Conservation (phyloP, 192 early-diverging fungal species). For the Coemansia sp. region DNA sequence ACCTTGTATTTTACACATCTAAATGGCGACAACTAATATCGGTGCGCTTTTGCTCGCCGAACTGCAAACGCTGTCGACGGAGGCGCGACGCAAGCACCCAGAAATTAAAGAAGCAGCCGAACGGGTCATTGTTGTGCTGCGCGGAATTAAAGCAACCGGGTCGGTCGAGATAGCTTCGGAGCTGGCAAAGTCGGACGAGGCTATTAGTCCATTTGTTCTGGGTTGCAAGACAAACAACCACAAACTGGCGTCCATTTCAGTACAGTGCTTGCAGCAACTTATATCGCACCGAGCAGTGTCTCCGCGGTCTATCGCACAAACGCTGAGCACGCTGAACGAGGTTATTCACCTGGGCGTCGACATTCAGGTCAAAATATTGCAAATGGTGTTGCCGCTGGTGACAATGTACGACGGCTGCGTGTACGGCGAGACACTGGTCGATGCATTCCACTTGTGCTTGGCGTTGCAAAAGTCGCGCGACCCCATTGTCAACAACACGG, state of each 20-base stretch:
- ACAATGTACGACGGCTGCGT: slow-evolving; percentile 74
- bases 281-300: slow-evolving; percentile 40
- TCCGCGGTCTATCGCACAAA: slow-evolving; percentile 57
- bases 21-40: slow-evolving; percentile 45
- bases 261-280: slow-evolving; percentile 75
- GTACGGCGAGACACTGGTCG: slow-evolving; percentile 78
- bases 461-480: slow-evolving; percentile 81
- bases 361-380: slow-evolving; percentile 90
- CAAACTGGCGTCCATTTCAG: slow-evolving; percentile 76
- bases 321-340: slow-evolving; percentile 70
- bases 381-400: slow-evolving; percentile 86
- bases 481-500: slow-evolving; percentile 42
- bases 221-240: slow-evolving; percentile 83
- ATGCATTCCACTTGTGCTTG: slow-evolving; percentile 82
- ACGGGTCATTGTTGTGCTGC: slow-evolving; percentile 57
- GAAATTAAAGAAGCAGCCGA: slow-evolving; percentile 89
- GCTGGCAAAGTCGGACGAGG: slow-evolving; percentile 70
- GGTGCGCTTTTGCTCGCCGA: slow-evolving; percentile 66
- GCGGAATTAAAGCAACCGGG: slow-evolving; percentile 44
- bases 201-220: slow-evolving; percentile 79
- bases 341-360: slow-evolving; percentile 71
- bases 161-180: slow-evolving; percentile 58
- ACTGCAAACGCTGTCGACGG: slow-evolving; percentile 78
- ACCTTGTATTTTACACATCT: slow-evolving; percentile 8
- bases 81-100: slow-evolving; percentile 85